Evolutionary conservation across 345 rosid genomes (phyloP), one percentile per base, ranked within the genome.

Genomic region (Pistacia vera): DNA sequence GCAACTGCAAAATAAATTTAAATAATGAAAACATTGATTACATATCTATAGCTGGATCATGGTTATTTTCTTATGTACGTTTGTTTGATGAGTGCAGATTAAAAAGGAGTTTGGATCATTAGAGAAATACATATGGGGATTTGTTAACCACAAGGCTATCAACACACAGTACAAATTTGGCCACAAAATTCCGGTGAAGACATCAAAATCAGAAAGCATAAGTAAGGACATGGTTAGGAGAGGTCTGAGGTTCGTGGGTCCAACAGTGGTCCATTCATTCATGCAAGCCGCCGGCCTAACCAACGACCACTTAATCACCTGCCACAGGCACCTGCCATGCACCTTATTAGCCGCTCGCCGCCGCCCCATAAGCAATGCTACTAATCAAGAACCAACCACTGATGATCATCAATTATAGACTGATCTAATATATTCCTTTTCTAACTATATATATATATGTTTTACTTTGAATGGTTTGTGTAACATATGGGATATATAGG

Each of bases 171-270:
- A 88, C 88, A 90, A 90, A 75, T 85, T 85, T 14, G 88, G 92
- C 6, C 83, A 88, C 76, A 90, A 84, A 85, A 84, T 90, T 20
- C 90, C 92, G 2, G 90, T 82, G 2, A 90, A 88, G 87, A 90
- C 94, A 4, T 88, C 94, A 44, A 90, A 88, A 75, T 88, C 94
- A 17, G 94, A 90, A 54, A 84, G 77, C 75, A 88, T 90, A 77
- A 90, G 94, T 88, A 90, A 88, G 75, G 94, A 90, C 84, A 88
- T 90, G 94, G 83, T 90, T 56, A 83, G 88, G 79, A 83, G 90
- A 36, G 94, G 92, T 2, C 88, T 90, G 63, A 76, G 90, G 83
- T 76, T 75, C 22, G 92, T 84, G 17, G 94, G 94, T 63, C 90
- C 92, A 4, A 88, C 90, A 2, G 85, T 88, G 72, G 84, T 90